A percentile compares a stretch with the other conserved stretches of the same genome.
phyloP scores from a whole-genome alignment of 139 green algal species.

The Chlorella sp. region DNA sequence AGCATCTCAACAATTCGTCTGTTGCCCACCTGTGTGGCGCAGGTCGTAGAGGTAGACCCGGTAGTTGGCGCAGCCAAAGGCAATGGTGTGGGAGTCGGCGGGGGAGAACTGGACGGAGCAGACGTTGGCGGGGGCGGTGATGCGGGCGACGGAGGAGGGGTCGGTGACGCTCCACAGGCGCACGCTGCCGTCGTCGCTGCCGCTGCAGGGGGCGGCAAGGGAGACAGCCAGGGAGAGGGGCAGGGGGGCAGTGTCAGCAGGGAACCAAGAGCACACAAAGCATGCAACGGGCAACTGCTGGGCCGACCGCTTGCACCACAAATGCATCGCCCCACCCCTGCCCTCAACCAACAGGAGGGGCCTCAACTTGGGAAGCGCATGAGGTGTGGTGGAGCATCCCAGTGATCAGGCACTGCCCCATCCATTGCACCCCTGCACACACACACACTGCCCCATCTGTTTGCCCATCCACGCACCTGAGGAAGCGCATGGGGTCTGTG shows the following conservation, averaged over 20 bases:
- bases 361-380: too few relatives aligned
- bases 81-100: conserved; percentile 63
- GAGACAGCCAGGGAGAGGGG: not conserved
- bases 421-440: too few relatives aligned
- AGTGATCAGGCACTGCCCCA: too few relatives aligned
- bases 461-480: not conserved
- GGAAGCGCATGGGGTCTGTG: conserved; percentile 72
- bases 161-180: conserved; percentile 78
- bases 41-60: conserved; percentile 80
- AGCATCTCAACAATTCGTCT: not conserved
- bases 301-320: too few relatives aligned
- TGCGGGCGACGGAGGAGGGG: conserved; percentile 49
- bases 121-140: conserved; percentile 72
- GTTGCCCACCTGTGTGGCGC: conserved; percentile 16
- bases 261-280: too few relatives aligned
- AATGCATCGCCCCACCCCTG: too few relatives aligned
- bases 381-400: too few relatives aligned
- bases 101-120: conserved; percentile 78
- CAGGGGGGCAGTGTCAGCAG: not conserved
- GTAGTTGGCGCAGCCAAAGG: conserved; percentile 79
- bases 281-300: not conserved
- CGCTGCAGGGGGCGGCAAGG: conserved; percentile 6
- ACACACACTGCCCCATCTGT: too few relatives aligned
- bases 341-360: too few relatives aligned
- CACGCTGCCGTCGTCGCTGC: conserved; percentile 46